Evolutionary conservation across 2,329 filamentous ascomycete genomes (phyloP), one percentile per base, ranked within the genome.

Genomic region (Tolypocladium album): DNA sequence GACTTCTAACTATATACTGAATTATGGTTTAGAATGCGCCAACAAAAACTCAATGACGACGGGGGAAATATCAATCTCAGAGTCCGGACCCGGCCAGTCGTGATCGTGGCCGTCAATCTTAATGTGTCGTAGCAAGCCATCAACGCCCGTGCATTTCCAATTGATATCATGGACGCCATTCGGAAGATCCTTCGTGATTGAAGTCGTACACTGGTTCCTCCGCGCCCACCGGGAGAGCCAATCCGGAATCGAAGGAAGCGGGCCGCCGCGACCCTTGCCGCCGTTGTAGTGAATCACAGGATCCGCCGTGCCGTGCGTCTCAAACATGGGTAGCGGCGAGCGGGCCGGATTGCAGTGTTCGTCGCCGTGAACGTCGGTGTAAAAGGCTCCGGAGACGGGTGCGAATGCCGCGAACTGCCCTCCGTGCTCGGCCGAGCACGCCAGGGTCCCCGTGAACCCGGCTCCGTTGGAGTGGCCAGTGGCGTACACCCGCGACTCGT

Each of bases 281-380:
- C 79, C 79, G 2, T 66, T 60, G 61, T 81, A 82, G 0, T 68
- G 63, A 40, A 82, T 80, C 0, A 73, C 78, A 3, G 63, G 69
- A 65, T 83, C 81, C 2, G 64, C 71, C 2, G 72, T 74, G n/a
- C 80, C 80, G 65, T 83, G 80, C 58, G 82, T 77, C 50, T 79
- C 76, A 11, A 82, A 67, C 12, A 83, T 70, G 1, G 79, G 78
- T 4, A 81, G 3, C 62, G 67, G 68, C 76, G 80, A n/a, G 67
- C 69, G 55, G 71, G 69, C 3, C 2, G 75, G 72, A 22, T 72
- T 64, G 64, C 73, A 76, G 12, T 69, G 65, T 2, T 63, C 61
- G 4, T 67, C 63, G 15, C 61, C 63, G 36, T 59, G 42, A 27
- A 64, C 63, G n/a, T 75, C 71, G 9, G 72, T 74, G 64, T 79